Evolutionary conservation across 2,329 filamentous ascomycete genomes (phyloP), one percentile per base, ranked within the genome.

Genomic region (Clonostachys byssicola): DNA sequence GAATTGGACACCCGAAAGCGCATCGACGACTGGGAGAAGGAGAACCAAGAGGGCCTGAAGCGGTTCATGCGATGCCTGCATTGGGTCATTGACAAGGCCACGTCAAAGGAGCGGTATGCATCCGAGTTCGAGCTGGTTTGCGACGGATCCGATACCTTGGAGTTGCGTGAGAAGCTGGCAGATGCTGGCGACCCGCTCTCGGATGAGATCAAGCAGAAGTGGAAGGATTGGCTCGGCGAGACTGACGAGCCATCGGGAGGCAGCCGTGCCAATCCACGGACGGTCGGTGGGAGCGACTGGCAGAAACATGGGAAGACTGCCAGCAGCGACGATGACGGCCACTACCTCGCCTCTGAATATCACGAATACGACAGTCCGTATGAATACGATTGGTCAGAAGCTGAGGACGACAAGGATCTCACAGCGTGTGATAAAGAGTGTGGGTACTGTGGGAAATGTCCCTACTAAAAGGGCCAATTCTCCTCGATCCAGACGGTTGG

Each of bases 11-110:
- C 63, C 5, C 47, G 52, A 3, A 47, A 51, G 2, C 44, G 56
- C 9, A 52, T 68, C 14, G 44, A 43, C 3, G 36, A 44, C 12
- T 70, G 66, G 67, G 64, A 70, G 48, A 43, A 33, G 13, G 48
- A 56, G 6, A 56, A 62, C 20, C 46, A 51, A 7, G 14, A n/a
- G 14, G 17, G 14, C 5, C 53, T 70, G 5, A 47, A 54, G 2
- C 53, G 45, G 8, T 47, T 69, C 36, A 14, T 34, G 20, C 16
- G 34, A 35, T 44, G 49, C n/a, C 42, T 66, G 30, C 52, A 54
- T 33, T 43, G 38, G 20, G 50, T 66, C 34, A 39, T 55, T 9
- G 45, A 42, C 3, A 39, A 56, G 9, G 54, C 56, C 13, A 47
- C 34, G 17, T 48, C 46, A 33, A 36, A 43, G 5, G 42, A 42